Evolutionary conservation across 306 rosid genomes (phyloP).

Genomic region (Pyrus communis): DNA sequence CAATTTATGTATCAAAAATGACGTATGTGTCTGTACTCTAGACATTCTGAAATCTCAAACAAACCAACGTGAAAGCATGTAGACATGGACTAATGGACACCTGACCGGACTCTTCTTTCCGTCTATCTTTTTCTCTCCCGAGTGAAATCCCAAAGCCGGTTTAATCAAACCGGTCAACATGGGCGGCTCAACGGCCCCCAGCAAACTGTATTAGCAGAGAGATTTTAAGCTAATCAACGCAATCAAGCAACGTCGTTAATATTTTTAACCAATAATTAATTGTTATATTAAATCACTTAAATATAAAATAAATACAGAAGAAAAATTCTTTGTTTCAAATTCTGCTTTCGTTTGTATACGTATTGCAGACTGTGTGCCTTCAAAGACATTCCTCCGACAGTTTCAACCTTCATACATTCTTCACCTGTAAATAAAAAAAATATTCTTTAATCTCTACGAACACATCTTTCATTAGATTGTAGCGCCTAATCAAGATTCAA

Average conservation of each 20-base stretch:
- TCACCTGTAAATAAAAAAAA: neutral
- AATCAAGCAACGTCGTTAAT: neutral
- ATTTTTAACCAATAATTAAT: neutral
- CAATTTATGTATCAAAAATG: no score
- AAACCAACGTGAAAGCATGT: conserved; percentile 1
- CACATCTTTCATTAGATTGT: neutral
- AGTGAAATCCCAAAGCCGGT: neutral
- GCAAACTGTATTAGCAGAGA: neutral
- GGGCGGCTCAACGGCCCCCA: conserved; percentile 3
- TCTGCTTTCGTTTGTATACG: neutral
- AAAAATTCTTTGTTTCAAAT: conserved; percentile 3
- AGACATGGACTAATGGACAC: neutral
- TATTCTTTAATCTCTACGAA: neutral
- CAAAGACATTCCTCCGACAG: conserved; percentile 15
- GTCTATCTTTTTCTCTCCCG: neutral
- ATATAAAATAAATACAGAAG: neutral
- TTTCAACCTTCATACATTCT: neutral
- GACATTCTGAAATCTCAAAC: neutral
- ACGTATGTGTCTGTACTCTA: no score
- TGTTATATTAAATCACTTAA: neutral
- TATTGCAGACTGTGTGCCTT: conserved; percentile 1
- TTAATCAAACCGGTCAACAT: conserved; percentile 1
- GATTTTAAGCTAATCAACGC: neutral
- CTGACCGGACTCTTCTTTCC: neutral
- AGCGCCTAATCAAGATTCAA: neutral